phyloP scores from a whole-genome alignment of 352 stramenopile species.

The Phytophthora kernoviae region DNA sequence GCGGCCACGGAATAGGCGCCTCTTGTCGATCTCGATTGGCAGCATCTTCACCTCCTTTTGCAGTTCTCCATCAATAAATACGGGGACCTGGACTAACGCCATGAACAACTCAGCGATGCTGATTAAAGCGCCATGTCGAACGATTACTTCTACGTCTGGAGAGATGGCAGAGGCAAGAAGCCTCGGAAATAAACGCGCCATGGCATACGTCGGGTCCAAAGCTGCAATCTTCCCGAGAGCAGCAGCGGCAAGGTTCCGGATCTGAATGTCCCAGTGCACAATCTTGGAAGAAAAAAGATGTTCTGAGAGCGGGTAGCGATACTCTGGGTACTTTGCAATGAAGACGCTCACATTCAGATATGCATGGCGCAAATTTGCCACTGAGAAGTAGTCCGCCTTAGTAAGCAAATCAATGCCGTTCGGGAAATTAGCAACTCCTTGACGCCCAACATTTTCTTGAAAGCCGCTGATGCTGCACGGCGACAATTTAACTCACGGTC shows the following conservation, averaged over 20 bases:
- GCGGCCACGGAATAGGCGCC: slow-evolving; percentile 94
- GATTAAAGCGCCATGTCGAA: slow-evolving; percentile 94
- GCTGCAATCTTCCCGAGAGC: slow-evolving; percentile 86
- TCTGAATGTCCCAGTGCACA: slow-evolving; percentile 94
- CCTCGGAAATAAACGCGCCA: slow-evolving; percentile 76
- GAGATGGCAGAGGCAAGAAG: slow-evolving; percentile 85
- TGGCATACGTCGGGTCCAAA: slow-evolving; percentile 81
- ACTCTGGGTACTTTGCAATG: slow-evolving; percentile 91
- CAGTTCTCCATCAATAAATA: slow-evolving; percentile 74
- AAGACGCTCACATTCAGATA: slow-evolving; percentile 93
- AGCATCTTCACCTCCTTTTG: slow-evolving; percentile 75
- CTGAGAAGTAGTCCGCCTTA: slow-evolving; percentile 96
- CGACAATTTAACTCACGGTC: slow-evolving; percentile 98
- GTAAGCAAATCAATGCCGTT: slow-evolving; percentile 98
- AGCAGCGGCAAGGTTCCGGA: slow-evolving; percentile 89
- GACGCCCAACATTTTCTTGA: slow-evolving; percentile 95
- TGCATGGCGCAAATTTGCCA: slow-evolving; percentile 91
- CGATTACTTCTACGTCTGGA: slow-evolving; percentile 88
- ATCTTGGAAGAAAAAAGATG: slow-evolving; percentile 91
- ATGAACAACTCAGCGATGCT: slow-evolving; percentile 87
- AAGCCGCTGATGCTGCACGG: slow-evolving; percentile 96
- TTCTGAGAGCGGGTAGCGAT: slow-evolving; percentile 83
- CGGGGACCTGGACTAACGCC: slow-evolving; percentile 49
- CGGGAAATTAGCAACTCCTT: slow-evolving; percentile 93
- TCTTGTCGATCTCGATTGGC: slow-evolving; percentile 92